Evolutionary conservation across 805 yeast genomes (phyloP), one percentile per base, ranked within the genome.

Genomic region (Candida coquimbonensis): DNA sequence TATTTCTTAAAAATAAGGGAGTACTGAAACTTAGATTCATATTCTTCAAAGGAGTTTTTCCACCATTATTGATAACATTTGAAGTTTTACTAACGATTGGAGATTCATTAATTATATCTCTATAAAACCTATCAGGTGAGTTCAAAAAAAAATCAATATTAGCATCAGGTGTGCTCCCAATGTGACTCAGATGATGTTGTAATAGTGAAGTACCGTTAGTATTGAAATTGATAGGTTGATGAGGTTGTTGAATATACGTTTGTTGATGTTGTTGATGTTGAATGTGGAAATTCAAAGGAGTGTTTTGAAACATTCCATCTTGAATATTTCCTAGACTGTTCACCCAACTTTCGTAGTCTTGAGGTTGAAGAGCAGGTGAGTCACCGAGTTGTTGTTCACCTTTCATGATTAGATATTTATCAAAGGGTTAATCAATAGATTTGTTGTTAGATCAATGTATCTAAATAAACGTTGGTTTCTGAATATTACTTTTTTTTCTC

Each of bases 301-400:
- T 58, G 38, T 54, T 53, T 42, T 54, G 60, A 35, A 55, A 55
- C 38, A 54, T 37, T 3, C 60, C 60, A 35, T 58, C 61, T 36
- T 55, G 61, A 13, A 56, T 55, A 21, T 50, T 51, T 3, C 57
- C 57, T 24, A 57, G 40, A 36, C 55, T 51, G 38, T 52, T 54
- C 33, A 57, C 60, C 62, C 62, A 58, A 7, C 53, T 47, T 19
- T 58, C 62, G 44, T 57, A 57, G 37, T 58, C 62, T 16, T 55
- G 48, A 7, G 53, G 42, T 36, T 54, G 56, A 44, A 47, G 51
- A 5, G 49, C 40, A 45, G 33, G 13, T 6, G 38, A 29, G 11
- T 43, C 41, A 32, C 25, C 36, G 17, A 41, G 34, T 37, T 42
- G 43, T 36, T 36, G 38, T 7, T 42, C 19, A 25, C 31, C 34